These are phyloP conservation scores for Escovopsis sp. DNA, from an alignment of 2,329 filamentous ascomycete species.

Conservation along the genomic window DNA sequence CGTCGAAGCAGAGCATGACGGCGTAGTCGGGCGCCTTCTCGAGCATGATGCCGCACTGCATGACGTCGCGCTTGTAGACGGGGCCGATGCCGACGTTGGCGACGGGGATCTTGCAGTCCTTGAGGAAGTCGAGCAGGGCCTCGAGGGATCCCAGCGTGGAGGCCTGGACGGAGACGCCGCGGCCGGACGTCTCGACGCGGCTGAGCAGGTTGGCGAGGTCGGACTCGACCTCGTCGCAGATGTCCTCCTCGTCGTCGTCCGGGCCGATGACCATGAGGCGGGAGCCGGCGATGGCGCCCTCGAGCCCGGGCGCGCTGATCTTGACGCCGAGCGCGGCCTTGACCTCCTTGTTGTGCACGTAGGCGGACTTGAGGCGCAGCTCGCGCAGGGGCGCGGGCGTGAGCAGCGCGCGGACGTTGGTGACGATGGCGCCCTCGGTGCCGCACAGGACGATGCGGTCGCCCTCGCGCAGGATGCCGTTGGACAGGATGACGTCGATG, in stretches of 20 bases:
- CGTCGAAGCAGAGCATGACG: slow-evolving; percentile 99
- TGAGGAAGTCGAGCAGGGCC: slow-evolving; percentile 89
- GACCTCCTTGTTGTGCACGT: slow-evolving; percentile 98
- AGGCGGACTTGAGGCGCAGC: slow-evolving; percentile 83
- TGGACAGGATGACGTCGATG: slow-evolving; percentile 91
- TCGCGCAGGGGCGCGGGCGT: slow-evolving; percentile 90
- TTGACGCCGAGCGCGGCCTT: slow-evolving; percentile 98
- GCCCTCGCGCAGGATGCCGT: slow-evolving; percentile 86
- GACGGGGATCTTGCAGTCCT: slow-evolving; percentile 90
- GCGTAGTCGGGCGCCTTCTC: slow-evolving; percentile 90
- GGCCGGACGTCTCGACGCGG: slow-evolving; percentile 80
- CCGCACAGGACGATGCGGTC: slow-evolving; percentile 91
- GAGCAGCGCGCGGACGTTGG: slow-evolving; percentile 85
- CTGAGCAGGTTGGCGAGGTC: slow-evolving; percentile 85
- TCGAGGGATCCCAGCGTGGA: slow-evolving; percentile 95
- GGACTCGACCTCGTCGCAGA: slow-evolving; percentile 90
- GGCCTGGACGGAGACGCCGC: slow-evolving; percentile 92
- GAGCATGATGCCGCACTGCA: slow-evolving; percentile 89
- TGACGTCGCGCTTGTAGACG: slow-evolving; percentile 94
- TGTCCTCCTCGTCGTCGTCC: slow-evolving; percentile 90
- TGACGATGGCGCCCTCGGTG: slow-evolving; percentile 89
- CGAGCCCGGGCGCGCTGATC: slow-evolving; percentile 90
- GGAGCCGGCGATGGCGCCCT: slow-evolving; percentile 91
- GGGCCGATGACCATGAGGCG: slow-evolving; percentile 86
- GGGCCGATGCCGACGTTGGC: slow-evolving; percentile 95